phyloP scores from a whole-genome alignment of 805 yeast species.

The Jamesozyma lodderae region DNA sequence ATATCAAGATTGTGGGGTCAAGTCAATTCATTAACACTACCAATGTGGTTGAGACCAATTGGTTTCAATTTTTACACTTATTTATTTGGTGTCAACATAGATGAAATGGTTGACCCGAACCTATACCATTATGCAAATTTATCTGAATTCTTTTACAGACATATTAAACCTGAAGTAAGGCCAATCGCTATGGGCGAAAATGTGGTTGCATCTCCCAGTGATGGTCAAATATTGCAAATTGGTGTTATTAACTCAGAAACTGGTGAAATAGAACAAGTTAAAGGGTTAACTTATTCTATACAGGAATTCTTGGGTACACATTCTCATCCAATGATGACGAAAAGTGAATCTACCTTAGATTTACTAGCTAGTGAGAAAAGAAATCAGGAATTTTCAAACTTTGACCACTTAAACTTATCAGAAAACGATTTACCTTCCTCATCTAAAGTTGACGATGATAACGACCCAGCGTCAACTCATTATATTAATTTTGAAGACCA shows the following conservation, averaged over 20 bases:
- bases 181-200: constrained; percentile 59
- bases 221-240: constrained; percentile 79
- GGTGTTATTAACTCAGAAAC: constrained; percentile 60
- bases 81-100: constrained; percentile 78
- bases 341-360: constrained; percentile 19
- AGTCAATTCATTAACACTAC: constrained; percentile 72
- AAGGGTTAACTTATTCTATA: constrained; percentile 88
- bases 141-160: constrained; percentile 85
- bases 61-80: constrained; percentile 70
- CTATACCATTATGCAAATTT: constrained; percentile 66
- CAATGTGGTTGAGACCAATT: constrained; percentile 80
- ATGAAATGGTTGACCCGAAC: constrained; percentile 81
- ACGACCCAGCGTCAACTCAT: neutral
- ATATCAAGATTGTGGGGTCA: constrained; percentile 93
- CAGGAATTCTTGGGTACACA: constrained; percentile 74
- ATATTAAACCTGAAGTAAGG: constrained; percentile 65
- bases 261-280: constrained; percentile 92
- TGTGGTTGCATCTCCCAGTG: constrained; percentile 77
- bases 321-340: constrained; percentile 29
- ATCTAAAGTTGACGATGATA: neutral
- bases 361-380: constrained; percentile 35
- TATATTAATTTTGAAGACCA: constrained; percentile 45
- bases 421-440: neutral
- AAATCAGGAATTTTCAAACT: constrained; percentile 66
- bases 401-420: constrained; percentile 52